Conservation (phyloP, 129 eudicot genomes). For the Artemisia argyi region DNA sequence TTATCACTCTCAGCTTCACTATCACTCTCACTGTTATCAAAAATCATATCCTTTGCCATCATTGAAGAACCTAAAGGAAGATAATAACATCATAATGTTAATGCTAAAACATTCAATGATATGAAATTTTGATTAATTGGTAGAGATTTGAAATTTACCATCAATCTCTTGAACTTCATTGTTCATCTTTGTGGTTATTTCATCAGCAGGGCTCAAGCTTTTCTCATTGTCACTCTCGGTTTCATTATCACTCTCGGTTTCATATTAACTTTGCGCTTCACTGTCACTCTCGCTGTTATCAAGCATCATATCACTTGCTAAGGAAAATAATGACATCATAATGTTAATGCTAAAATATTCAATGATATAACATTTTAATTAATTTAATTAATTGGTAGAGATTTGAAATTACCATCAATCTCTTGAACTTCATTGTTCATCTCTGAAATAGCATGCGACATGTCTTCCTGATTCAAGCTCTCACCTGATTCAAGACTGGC, state of each 20-base stretch:
- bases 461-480: constrained; percentile 5
- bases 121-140: neutral
- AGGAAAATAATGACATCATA: neutral
- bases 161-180: neutral
- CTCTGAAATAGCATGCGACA: neutral
- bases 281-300: neutral
- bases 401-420: constrained; percentile 22
- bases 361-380: neutral
- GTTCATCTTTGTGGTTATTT: no score
- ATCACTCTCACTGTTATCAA: neutral
- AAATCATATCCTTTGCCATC: neutral
- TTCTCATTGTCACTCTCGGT: no score
- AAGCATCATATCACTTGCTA: neutral
- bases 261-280: no score
- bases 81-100: neutral
- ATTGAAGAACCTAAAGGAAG: neutral
- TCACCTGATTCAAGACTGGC: no score
- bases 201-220: no score
- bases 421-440: neutral
- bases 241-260: neutral
- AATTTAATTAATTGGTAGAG: neutral
- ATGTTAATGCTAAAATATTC: neutral
- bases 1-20: neutral
- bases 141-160: constrained; percentile 21
- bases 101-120: neutral